These are phyloP conservation scores for Trichoderma hamatum DNA, from an alignment of 2,329 filamentous ascomycete species.

Conservation along the genomic window DNA sequence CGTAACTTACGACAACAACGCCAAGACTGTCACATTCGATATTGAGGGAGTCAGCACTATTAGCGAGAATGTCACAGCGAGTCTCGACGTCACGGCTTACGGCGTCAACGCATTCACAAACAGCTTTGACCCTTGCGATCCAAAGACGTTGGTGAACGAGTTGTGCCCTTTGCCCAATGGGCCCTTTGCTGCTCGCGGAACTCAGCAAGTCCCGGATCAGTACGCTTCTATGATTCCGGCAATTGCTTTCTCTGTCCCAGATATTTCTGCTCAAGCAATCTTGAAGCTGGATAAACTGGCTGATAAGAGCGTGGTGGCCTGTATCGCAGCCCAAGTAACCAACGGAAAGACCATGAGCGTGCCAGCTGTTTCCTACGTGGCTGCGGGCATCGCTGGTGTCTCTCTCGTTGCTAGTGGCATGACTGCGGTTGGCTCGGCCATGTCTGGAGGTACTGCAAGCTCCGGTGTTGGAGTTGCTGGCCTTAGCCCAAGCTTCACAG, in stretches of 20 bases:
- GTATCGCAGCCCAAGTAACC: constrained; percentile 76
- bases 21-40: constrained; percentile 77
- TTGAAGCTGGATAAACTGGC: constrained; percentile 70
- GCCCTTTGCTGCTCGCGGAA: constrained; percentile 71
- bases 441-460: constrained; percentile 50
- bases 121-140: constrained; percentile 79
- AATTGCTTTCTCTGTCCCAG: constrained; percentile 88
- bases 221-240: constrained; percentile 77
- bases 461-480: constrained; percentile 62
- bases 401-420: constrained; percentile 75
- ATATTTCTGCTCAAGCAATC: constrained; percentile 84
- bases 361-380: constrained; percentile 78
- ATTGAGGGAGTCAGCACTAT: constrained; percentile 74
- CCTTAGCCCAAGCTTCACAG: constrained; percentile 79
- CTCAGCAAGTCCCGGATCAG: constrained; percentile 69
- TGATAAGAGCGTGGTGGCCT: constrained; percentile 68
- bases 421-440: constrained; percentile 66
- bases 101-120: constrained; percentile 79
- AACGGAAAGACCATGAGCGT: constrained; percentile 85
- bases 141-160: constrained; percentile 65
- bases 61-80: constrained; percentile 78
- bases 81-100: constrained; percentile 78
- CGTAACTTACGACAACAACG: constrained; percentile 76
- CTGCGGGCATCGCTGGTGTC: constrained; percentile 81
- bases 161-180: constrained; percentile 85